Conservation (phyloP, 495 filamentous ascomycete genomes). For the Trichoderma asperelloides region DNA sequence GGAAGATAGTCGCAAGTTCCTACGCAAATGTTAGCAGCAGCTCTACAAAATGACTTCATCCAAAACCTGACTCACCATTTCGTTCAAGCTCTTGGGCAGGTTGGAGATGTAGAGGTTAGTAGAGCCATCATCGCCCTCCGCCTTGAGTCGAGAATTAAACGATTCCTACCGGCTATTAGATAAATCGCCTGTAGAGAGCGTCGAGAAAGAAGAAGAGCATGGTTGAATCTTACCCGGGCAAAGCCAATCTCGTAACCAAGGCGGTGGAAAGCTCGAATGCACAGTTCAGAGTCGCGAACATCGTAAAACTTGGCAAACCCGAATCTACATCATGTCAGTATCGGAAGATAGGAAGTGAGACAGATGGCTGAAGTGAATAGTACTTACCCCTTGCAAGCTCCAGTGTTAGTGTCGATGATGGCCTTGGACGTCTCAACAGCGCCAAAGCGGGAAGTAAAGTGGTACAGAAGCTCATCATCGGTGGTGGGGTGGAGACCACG, state of each 20-base stretch:
- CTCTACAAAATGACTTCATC: not conserved
- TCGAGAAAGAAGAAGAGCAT: not conserved
- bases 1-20: conserved; percentile 71
- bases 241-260: conserved; percentile 95
- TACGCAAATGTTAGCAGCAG: conserved; percentile 20
- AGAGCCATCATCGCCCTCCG: conserved; percentile 71
- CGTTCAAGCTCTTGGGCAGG: conserved; percentile 79
- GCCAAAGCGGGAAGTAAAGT: conserved; percentile 80
- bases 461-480: conserved; percentile 77
- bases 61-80: conserved; percentile 49
- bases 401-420: conserved; percentile 86
- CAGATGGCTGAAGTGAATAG: not conserved
- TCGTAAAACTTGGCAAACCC: conserved; percentile 92
- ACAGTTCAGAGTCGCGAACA: conserved; percentile 81
- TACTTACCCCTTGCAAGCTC: conserved; percentile 86
- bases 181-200: not conserved
- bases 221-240: conserved; percentile 54
- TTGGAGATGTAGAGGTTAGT: conserved; percentile 98
- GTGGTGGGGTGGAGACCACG: conserved; percentile 90
- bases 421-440: conserved; percentile 90
- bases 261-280: conserved; percentile 91
- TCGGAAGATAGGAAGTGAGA: not conserved
- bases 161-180: conserved; percentile 55
- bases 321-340: conserved; percentile 49
- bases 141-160: conserved; percentile 92